Base-by-base conservation (phyloP, 805 yeast species). In the Wickerhamiella shivajii region DNA sequence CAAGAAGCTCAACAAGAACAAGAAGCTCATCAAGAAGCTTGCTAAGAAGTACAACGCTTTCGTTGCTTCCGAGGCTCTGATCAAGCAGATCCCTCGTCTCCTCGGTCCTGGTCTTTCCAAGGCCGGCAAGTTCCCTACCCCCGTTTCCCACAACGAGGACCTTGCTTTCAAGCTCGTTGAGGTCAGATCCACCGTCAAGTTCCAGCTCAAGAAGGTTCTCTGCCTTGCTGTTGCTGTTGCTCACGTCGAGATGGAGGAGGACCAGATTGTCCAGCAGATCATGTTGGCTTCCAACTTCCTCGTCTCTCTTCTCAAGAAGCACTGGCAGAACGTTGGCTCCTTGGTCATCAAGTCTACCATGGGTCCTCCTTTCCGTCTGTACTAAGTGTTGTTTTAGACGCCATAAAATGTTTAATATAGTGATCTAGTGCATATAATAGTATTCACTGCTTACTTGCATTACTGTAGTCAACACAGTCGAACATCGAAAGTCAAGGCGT, bases 111-210 rank as follows among this genome's bases (percentile, higher is more conserved):
- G 87, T 68, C 83, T 90, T 63, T 90, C 98, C 55, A 90, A 90
- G 80, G 97, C 96, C 63, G 98, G 98, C 79, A 90, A 90, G 87
- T 90, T 90, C 95, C 99, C 99, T 68, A 87, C 97, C 66, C 99
- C 99, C 70, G 98, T 90, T 57, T 90, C 99, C 50, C 98, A 90
- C 80, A 74, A 80, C 67, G 99, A 90, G 64, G 98, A 90, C 66
- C 76, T 90, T 63, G 80, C 81, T 77, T 61, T 74, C 53, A 90
- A 87, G 81, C 90, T 90, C 58, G 75, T 70, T 57, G 99, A 90
- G 63, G 97, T 90, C 58, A 85, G 78, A 73, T 85, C 98, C 51
- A 90, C 99, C 77, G 84, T 90, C 75, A 90, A 87, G 81, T 90
- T 90, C 93, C 99, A 90, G 74, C 78, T 90, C 72, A 90, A 90